phyloP scores from a whole-genome alignment of 75 land plant species.

The Larix kaempferi region DNA sequence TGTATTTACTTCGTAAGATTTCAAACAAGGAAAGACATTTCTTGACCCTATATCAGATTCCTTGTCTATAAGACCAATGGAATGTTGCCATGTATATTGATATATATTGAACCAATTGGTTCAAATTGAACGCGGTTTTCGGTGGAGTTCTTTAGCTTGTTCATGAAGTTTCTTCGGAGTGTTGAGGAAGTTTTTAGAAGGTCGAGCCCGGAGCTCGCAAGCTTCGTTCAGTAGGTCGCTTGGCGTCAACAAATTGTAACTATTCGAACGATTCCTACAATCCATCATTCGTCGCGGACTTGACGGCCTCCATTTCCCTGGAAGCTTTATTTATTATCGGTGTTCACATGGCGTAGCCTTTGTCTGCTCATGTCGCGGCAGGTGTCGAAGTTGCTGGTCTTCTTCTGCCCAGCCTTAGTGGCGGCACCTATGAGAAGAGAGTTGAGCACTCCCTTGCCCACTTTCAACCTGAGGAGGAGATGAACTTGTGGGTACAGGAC shows the following conservation, averaged over 20 bases:
- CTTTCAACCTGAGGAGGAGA: conserved; percentile 55
- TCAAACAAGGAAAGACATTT: no score
- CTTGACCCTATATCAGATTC: no score
- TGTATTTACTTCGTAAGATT: no score
- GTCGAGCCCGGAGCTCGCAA: no score
- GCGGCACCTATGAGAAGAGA: conserved; percentile 93
- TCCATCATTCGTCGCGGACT: conserved; percentile 22
- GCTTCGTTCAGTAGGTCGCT: no score
- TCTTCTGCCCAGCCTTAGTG: conserved; percentile 99
- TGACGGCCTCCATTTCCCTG: conserved; percentile 53
- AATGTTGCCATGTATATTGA: no score
- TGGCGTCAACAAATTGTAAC: neutral
- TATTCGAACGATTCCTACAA: conserved; percentile 16
- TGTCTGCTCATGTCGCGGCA: conserved; percentile 98
- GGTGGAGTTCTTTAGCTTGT: no score
- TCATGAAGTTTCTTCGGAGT: no score
- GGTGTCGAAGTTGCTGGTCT: conserved; percentile 96
- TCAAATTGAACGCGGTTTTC: no score
- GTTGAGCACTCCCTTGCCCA: conserved; percentile 98
- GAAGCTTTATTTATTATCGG: conserved; percentile 79
- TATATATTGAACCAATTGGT: no score
- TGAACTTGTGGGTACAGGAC: conserved; percentile 37
- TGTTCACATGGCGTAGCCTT: conserved; percentile 91
- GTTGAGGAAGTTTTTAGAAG: no score
- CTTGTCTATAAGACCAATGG: no score